These are phyloP conservation scores for Medicago ruthenica DNA, from an alignment of 306 rosid genomes.

Conservation along the genomic window DNA sequence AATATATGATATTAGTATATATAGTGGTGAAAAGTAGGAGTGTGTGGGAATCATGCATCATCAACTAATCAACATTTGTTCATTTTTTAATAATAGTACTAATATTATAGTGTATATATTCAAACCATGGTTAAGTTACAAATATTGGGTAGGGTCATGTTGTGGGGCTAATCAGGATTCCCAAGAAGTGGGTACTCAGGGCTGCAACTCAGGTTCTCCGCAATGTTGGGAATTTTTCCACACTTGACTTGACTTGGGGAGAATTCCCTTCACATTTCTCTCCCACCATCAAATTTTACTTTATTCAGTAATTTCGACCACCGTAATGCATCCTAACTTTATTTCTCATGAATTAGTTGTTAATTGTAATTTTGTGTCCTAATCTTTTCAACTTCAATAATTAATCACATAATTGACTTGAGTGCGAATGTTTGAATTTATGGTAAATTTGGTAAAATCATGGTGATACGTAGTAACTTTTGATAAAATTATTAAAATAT, in stretches of 20 bases:
- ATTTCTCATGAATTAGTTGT: background rate
- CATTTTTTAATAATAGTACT: background rate
- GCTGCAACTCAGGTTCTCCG: background rate
- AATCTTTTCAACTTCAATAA: background rate
- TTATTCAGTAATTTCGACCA: background rate
- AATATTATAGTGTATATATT: background rate
- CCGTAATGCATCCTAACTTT: background rate
- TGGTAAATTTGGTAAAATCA: no score
- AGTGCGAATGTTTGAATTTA: background rate
- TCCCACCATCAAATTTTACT: background rate
- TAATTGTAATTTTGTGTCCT: background rate
- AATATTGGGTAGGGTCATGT: background rate
- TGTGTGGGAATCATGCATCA: background rate
- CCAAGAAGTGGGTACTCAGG: background rate
- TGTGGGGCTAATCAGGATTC: background rate
- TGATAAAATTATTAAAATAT: no score
- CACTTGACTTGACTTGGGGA: background rate
- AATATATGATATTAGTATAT: background rate
- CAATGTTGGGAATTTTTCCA: background rate
- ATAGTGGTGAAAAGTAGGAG: background rate
- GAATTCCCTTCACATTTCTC: background rate
- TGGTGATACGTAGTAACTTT: no score
- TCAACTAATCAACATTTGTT: background rate
- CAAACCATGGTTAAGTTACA: conserved; percentile 9
- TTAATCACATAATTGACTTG: no score